Conservation (phyloP, 352 stramenopile genomes). For the Globisporangium abappressorium region DNA sequence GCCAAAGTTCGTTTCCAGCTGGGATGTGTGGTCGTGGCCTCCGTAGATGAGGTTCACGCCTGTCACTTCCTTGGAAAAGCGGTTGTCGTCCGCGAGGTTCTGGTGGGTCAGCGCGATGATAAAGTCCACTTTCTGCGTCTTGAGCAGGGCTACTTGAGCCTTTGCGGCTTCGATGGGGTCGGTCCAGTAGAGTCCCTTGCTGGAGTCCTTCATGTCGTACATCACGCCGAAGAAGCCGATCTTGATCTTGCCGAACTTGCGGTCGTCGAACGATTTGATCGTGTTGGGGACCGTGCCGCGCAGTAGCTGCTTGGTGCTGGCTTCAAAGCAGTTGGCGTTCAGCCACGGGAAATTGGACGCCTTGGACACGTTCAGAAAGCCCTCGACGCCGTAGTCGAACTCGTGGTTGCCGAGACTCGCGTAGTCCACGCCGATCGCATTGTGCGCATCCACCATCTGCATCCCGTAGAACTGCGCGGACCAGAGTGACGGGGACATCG, state of each 20-base stretch:
- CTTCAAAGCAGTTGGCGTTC: conserved; percentile 62
- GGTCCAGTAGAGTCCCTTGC: conserved; percentile 61
- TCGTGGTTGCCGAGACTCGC: conserved; percentile 76
- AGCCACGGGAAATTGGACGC: conserved; percentile 68
- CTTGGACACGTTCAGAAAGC: conserved; percentile 62
- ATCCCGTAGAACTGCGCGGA: conserved; percentile 32
- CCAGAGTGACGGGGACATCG: neutral
- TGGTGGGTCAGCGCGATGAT: conserved; percentile 78
- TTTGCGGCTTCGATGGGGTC: conserved; percentile 62
- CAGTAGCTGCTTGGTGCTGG: neutral
- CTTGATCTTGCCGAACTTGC: conserved; percentile 40
- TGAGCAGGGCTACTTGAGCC: conserved; percentile 38
- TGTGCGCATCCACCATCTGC: conserved; percentile 78
- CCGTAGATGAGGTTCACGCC: conserved; percentile 68
- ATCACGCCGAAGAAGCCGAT: conserved; percentile 73
- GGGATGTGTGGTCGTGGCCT: conserved; percentile 67
- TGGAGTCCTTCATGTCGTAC: conserved; percentile 73
- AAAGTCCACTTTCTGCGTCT: conserved; percentile 54
- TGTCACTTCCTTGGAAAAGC: conserved; percentile 59
- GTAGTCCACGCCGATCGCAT: conserved; percentile 69
- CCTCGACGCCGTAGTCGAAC: conserved; percentile 75
- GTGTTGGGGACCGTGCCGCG: conserved; percentile 21
- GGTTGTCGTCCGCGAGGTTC: conserved; percentile 62
- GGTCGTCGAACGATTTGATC: conserved; percentile 43
- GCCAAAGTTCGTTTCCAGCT: conserved; percentile 65